These are phyloP conservation scores for Teratosphaeria gauchensis DNA, from an alignment of 2,329 filamentous ascomycete genomes.

Conservation along the genomic window DNA sequence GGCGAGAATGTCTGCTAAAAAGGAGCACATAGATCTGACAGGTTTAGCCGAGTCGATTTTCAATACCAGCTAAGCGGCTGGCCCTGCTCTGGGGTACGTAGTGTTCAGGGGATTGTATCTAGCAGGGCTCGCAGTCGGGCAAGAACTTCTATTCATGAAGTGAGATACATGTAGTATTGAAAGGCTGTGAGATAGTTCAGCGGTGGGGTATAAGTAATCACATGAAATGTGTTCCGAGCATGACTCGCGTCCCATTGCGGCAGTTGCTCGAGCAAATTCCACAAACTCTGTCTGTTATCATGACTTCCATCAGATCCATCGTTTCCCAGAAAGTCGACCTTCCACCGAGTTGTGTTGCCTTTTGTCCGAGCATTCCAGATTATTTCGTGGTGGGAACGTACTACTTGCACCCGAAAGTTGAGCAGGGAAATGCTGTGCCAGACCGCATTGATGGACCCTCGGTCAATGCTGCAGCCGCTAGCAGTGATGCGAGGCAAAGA, in stretches of 20 bases:
- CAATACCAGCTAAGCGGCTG: background rate
- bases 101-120: background rate
- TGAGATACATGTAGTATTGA: background rate
- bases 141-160: background rate
- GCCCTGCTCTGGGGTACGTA: background rate
- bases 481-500: slow-evolving; percentile 10
- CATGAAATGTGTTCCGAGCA: background rate
- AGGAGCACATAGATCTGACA: background rate
- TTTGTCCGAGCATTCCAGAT: slow-evolving; percentile 52
- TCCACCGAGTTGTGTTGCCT: slow-evolving; percentile 70
- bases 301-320: slow-evolving; percentile 31
- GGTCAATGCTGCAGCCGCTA: background rate
- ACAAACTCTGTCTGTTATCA: slow-evolving; percentile 1
- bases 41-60: background rate
- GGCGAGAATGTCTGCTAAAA: slow-evolving; percentile 21
- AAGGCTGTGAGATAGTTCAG: background rate
- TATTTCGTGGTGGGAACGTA: slow-evolving; percentile 81
- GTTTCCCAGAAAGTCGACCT: slow-evolving; percentile 49
- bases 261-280: background rate
- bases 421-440: background rate
- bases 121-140: background rate
- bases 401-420: slow-evolving; percentile 48
- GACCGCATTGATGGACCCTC: background rate
- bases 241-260: background rate
- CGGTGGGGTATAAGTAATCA: background rate